Percentiles rank a stretch among this genome's conserved stretches.
Conservation (phyloP, 2,329 filamentous ascomycete genomes). For the Alternaria hordeiaustralica region DNA sequence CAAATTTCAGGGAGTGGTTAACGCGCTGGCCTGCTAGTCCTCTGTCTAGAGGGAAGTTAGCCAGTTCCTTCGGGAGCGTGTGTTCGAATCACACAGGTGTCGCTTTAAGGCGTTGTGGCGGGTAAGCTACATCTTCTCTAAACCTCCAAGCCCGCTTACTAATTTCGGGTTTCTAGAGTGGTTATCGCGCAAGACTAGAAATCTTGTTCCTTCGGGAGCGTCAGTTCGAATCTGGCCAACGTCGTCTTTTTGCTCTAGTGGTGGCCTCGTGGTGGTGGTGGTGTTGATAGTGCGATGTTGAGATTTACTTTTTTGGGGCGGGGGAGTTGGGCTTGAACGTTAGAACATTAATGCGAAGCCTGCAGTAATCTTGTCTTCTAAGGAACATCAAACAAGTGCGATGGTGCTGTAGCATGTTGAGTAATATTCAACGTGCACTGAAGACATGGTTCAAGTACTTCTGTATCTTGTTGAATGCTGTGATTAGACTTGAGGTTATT, state of each 20-base stretch:
- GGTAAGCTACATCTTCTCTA: too few species aligned
- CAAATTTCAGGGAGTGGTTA: not conserved
- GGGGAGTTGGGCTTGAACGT: not conserved
- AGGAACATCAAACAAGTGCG: not conserved
- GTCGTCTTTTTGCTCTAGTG: conserved; percentile 28
- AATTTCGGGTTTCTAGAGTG: too few species aligned
- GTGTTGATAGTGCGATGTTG: not conserved
- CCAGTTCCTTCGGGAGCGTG: conserved; percentile 41
- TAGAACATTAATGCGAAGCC: too few species aligned
- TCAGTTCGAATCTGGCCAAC: conserved; percentile 49
- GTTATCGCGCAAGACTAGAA: conserved; percentile 52
- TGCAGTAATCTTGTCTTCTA: not conserved
- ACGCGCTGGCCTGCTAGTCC: not conserved
- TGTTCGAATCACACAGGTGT: conserved; percentile 41
- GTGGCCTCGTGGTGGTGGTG: accelerated
- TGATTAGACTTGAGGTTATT: not conserved
- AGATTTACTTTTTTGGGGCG: not conserved
- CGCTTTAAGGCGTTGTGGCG: conserved; percentile 42
- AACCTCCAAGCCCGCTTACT: too few species aligned
- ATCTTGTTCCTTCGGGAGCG: conserved; percentile 51
- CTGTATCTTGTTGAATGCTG: not conserved
- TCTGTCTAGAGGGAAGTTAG: conserved; percentile 1
- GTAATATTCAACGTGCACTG: not conserved
- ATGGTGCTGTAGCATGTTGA: not conserved
- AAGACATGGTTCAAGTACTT: not conserved